Percentiles rank a stretch among this genome's conserved stretches.
These are phyloP conservation scores for Sphagnum contortum DNA, from an alignment of 225 moss, liverwort and hornwort species.

Conservation along the genomic window DNA sequence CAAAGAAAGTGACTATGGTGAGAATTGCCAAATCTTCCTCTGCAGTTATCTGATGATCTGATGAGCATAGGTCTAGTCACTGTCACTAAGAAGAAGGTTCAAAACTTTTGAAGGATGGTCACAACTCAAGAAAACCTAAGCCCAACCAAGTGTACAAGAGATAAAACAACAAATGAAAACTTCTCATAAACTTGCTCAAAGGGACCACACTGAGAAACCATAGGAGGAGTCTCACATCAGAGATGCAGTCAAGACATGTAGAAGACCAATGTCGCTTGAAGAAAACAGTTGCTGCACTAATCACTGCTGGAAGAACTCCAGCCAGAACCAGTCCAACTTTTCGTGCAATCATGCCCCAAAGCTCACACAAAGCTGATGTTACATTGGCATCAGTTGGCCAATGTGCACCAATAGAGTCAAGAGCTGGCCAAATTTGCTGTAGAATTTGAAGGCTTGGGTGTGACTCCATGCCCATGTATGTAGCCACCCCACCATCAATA, in stretches of 20 bases:
- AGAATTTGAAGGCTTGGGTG: conserved; percentile 40
- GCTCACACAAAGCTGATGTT: conserved; percentile 45
- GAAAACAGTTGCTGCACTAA: conserved; percentile 30
- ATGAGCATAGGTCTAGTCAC: too few relatives aligned
- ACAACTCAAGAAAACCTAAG: too few relatives aligned
- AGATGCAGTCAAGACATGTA: conserved; percentile 45
- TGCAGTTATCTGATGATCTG: too few relatives aligned
- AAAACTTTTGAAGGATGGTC: too few relatives aligned
- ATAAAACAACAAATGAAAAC: too few relatives aligned
- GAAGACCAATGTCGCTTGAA: conserved; percentile 42
- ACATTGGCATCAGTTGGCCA: conserved; percentile 49
- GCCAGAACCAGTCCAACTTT: conserved; percentile 33
- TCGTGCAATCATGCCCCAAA: conserved; percentile 37
- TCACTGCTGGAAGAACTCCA: conserved; percentile 35
- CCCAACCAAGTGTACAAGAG: too few relatives aligned
- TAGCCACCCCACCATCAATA: conserved; percentile 16
- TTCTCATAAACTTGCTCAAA: too few relatives aligned
- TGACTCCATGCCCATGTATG: conserved; percentile 8
- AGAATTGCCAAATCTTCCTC: too few relatives aligned
- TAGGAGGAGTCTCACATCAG: conserved; percentile 15
- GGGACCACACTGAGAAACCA: too few relatives aligned
- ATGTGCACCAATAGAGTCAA: conserved; percentile 33
- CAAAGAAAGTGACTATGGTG: too few relatives aligned
- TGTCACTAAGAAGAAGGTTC: too few relatives aligned
- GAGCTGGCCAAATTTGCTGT: conserved; percentile 40